Conservation (phyloP, 2,329 filamentous ascomycete genomes). For the Cadophora gregata region DNA sequence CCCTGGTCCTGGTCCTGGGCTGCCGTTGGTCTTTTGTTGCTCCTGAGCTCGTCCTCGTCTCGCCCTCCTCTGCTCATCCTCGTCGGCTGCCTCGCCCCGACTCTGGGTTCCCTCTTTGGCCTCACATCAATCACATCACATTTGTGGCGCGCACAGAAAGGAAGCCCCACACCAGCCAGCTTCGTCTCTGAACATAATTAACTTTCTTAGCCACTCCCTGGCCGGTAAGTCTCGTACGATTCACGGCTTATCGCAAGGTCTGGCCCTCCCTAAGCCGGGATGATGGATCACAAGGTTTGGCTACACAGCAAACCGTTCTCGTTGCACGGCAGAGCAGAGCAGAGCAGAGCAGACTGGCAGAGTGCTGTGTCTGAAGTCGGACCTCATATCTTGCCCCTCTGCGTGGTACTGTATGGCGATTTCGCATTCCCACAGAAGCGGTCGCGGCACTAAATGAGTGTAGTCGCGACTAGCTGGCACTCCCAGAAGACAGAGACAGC, state of each 20-base stretch:
- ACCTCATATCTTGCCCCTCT: slow-evolving; percentile 4
- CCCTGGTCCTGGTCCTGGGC: slow-evolving; percentile 1
- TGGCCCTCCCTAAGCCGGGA: slow-evolving; percentile 4
- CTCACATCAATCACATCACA: slow-evolving; percentile 5
- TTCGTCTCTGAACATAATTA: slow-evolving; percentile 2
- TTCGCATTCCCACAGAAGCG: slow-evolving; percentile 6
- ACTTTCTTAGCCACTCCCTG: background rate
- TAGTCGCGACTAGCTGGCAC: background rate
- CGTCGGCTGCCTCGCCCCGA: background rate
- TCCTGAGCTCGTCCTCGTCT: background rate
- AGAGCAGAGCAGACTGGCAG: background rate
- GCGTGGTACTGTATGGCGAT: background rate
- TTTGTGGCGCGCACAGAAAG: background rate
- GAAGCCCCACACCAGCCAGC: background rate
- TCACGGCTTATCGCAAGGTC: slow-evolving; percentile 12
- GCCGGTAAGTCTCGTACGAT: slow-evolving; percentile 6
- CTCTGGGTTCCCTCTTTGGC: background rate
- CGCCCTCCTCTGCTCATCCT: background rate
- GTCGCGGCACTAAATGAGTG: background rate
- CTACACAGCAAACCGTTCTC: slow-evolving; percentile 1
- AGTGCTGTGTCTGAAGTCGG: background rate
- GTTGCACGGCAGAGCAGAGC: background rate
- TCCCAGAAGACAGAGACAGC: background rate
- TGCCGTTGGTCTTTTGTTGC: background rate
- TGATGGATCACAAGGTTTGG: slow-evolving; percentile 14